Evolutionary conservation across 2,329 filamentous ascomycete species (phyloP), one percentile per base, ranked within the genome.

Genomic region (Aspergillus versicolor): DNA sequence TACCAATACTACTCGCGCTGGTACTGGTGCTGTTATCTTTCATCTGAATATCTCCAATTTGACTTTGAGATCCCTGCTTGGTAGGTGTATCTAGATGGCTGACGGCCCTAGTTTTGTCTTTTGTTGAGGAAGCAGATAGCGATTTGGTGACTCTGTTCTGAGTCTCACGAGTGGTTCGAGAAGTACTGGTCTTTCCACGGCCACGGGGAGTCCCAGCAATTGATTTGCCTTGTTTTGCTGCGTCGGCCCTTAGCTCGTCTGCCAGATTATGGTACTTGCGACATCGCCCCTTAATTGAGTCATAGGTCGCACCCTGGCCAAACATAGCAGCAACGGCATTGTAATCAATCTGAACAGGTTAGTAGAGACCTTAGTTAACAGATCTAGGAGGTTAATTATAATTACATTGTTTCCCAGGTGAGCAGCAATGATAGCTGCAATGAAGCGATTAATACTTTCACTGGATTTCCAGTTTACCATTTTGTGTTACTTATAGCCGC

Each of bases 271-370:
- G 81, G 58, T 75, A 76, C 45, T 71, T 73, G 43, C 78, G 76
- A 37, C 83, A 75, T 3, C 73, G 74, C 43, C 73, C 72, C 58
- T 82, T 76, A 22, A 83, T 74, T 0, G 79, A 69, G 58, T 81
- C 71, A 67, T 80, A 81, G 0, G 77, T 81, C 1, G 78, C 77
- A 0, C 74, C 76, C 7, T 72, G 62, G 1, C 77, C 79, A 61
- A 78, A 83, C 51, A 78, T 66, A 2, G 65, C 62, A 0, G 80
- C 80, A 22, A 81, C 75, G 3, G 70, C 66, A 2, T 63, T 65
- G 62, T 77, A 75, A 56, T 82, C 74, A 21, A 81, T 70, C 81
- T 83, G 50, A 37, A n/a, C 13, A 37, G 3, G 22, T 22, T 22
- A 38, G 37, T 54, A 44, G 19, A 37, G 32, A 19, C 49, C 13